These are phyloP conservation scores for Olyra latifolia DNA, from an alignment of 176 grass and related monocot species.

Conservation along the genomic window DNA sequence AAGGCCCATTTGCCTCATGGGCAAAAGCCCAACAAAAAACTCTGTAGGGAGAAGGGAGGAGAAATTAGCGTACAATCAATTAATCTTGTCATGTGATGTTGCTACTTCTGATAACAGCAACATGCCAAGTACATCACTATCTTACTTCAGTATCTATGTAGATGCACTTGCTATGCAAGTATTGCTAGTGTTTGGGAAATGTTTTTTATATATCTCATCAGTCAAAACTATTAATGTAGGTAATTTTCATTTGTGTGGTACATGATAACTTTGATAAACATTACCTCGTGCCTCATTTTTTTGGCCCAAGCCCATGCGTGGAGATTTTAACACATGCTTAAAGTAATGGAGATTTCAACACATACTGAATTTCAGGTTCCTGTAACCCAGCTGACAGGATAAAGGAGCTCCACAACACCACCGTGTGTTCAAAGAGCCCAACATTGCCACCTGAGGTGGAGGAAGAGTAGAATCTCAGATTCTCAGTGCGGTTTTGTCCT, in stretches of 20 bases:
- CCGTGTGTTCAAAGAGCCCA: constrained; percentile 76
- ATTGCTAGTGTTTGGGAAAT: not conserved
- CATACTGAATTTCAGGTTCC: constrained; percentile 49
- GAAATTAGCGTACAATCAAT: not conserved
- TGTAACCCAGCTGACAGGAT: constrained; percentile 68
- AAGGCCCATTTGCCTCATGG: too few relatives aligned
- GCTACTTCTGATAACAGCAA: not conserved
- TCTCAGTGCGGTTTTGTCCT: not conserved
- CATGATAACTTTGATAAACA: not conserved
- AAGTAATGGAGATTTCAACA: not conserved
- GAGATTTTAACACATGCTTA: not conserved
- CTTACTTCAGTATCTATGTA: not conserved
- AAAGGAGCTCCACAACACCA: constrained; percentile 74
- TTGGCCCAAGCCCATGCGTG: not conserved
- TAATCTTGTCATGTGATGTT: not conserved
- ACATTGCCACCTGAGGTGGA: constrained; percentile 75
- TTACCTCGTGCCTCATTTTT: not conserved
- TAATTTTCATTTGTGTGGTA: not conserved
- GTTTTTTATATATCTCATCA: not conserved
- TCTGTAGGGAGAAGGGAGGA: too few relatives aligned
- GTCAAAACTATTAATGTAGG: not conserved
- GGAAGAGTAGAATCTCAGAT: constrained; percentile 54
- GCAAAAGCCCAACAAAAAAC: too few relatives aligned
- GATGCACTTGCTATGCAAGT: not conserved
- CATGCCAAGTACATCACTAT: not conserved